These are phyloP conservation scores for Lagenaria siceraria DNA, from an alignment of 306 rosid genomes.

Conservation along the genomic window DNA sequence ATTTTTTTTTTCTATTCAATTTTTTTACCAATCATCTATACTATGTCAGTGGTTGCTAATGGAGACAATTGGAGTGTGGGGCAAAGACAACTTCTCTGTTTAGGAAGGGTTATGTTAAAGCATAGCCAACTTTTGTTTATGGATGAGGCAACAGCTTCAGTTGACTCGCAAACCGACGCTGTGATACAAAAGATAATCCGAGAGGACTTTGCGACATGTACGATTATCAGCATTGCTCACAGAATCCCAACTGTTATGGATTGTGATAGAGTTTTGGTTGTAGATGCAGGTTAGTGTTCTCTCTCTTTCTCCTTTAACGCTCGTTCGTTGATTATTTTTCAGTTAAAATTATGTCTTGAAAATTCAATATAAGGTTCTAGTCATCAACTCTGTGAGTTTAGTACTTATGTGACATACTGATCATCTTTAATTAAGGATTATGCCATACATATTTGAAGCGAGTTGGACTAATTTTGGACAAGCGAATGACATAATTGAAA, in stretches of 20 bases:
- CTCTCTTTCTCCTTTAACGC: background rate
- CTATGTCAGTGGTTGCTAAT: slow-evolving; percentile 49
- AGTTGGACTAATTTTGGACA: background rate
- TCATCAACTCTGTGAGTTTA: background rate
- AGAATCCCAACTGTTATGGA: slow-evolving; percentile 97
- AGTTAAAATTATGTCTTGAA: background rate
- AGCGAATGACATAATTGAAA: background rate
- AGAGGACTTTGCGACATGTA: slow-evolving; percentile 73
- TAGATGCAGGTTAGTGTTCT: slow-evolving; percentile 56
- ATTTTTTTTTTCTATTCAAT: background rate
- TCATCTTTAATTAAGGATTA: background rate
- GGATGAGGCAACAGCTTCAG: slow-evolving; percentile 98
- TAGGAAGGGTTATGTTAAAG: slow-evolving; percentile 90
- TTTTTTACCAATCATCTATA: background rate
- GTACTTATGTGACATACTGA: background rate
- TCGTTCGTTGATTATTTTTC: background rate
- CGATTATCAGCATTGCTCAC: slow-evolving; percentile 95
- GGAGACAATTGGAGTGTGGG: slow-evolving; percentile 99
- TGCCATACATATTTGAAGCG: background rate
- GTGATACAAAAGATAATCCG: slow-evolving; percentile 77
- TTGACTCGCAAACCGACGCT: slow-evolving; percentile 91
- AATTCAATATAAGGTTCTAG: background rate
- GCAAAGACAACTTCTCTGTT: slow-evolving; percentile 85
- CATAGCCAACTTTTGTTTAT: slow-evolving; percentile 70
- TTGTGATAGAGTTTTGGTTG: slow-evolving; percentile 63